Conservation (phyloP, 768 basidiomycete genomes). For the Kwoniella dendrophila region DNA sequence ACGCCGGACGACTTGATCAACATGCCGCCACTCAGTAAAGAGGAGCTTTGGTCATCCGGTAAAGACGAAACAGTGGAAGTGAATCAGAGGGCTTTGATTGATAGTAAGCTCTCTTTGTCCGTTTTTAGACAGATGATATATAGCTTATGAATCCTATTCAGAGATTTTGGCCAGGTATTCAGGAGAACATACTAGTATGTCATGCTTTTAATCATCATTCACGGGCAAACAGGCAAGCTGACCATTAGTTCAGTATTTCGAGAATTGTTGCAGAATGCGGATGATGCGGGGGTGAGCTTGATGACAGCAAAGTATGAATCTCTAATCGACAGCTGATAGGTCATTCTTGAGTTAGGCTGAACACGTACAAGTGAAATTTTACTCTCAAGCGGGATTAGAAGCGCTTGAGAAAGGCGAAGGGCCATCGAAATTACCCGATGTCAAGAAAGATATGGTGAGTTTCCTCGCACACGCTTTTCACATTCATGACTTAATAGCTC, state of each 20-base stretch:
- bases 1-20: neutral
- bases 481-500: neutral
- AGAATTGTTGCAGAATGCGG: constrained; percentile 93
- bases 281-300: constrained; percentile 68
- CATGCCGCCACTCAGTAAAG: constrained; percentile 46
- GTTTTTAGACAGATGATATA: neutral
- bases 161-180: constrained; percentile 88
- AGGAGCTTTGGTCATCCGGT: constrained; percentile 41
- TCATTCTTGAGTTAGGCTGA: constrained; percentile 34
- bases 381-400: constrained; percentile 35
- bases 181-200: constrained; percentile 80
- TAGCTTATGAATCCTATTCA: constrained; percentile 7
- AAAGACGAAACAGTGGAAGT: constrained; percentile 62
- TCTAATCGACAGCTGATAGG: neutral
- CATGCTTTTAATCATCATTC: neutral
- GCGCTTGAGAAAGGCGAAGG: constrained; percentile 38
- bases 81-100: constrained; percentile 93
- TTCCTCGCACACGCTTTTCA: constrained; percentile 28
- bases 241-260: constrained; percentile 62
- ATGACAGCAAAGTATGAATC: constrained; percentile 1
- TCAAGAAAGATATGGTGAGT: constrained; percentile 66
- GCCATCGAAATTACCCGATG: constrained; percentile 61
- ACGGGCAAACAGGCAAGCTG: neutral
- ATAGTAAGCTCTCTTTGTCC: constrained; percentile 62
- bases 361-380: constrained; percentile 52